Base-by-base conservation (phyloP, 1,284 basidiomycete genomes). In the Papiliotrema nemorosa region DNA sequence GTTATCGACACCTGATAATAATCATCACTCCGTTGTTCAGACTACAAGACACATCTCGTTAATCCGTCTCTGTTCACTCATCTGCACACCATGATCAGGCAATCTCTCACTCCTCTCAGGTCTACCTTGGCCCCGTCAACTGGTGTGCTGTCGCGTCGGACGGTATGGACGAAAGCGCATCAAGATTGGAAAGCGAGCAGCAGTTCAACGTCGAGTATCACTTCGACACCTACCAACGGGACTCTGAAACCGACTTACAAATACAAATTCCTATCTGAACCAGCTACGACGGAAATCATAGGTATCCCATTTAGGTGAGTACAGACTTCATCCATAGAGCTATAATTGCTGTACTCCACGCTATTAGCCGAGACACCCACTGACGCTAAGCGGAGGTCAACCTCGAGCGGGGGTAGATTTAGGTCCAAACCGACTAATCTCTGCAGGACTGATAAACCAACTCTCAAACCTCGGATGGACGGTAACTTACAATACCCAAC, bases 401-500 rank as follows among this genome's bases (percentile, higher is more conserved):
- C 80, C 86, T 16, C 84, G 82, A 72, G 70, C 82, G 24, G 93
- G 92, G 29, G 91, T 96, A n/a, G 92, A 97, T 76, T 80, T 84
- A 60, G 92, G 87, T 34, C 91, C 92, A 4, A 89, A 91, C 62
- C 82, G 84, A 64, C 81, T 97, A 55, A 84, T 96, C 49, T 77
- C 88, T 70, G 87, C 88, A 3, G 92, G 92, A 1, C 82, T 97
- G 44, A 70, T 87, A 41, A 72, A 83, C 16, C 89, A 94, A 70
- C 81, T 96, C 45, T 73, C 80, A 46, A 78, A 78, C 12, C 83
- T 98, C 24, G 92, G 90, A 43, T 97, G 91, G 90, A 79, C 84
- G 24, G 91, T 97, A 64, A 76, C 84, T 44, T 92, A 94, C 69
- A 84, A 91, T 58, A 87, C 88, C 2, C 87, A 91, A 65, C 88